These are phyloP conservation scores for sunflower (Helianthus annuus) DNA, from an alignment of 129 eudicot genomes.

Conservation along the genomic window DNA sequence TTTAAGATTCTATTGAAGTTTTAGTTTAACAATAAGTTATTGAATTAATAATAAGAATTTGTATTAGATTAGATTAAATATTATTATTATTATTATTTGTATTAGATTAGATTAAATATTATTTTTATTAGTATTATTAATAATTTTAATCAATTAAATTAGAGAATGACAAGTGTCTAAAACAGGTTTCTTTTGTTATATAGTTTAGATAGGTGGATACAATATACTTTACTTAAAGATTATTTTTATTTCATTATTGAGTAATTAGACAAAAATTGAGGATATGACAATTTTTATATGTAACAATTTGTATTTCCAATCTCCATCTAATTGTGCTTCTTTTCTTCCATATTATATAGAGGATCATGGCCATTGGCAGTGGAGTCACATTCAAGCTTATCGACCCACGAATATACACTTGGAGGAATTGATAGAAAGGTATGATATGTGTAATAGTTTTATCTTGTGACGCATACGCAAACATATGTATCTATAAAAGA, in stretches of 20 bases:
- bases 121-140: no score
- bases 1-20: no score
- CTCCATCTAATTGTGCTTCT: neutral
- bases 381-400: slow-evolving; percentile 36
- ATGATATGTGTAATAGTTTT: neutral
- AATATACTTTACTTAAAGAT: no score
- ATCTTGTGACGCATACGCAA: neutral
- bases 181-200: no score
- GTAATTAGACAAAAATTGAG: neutral
- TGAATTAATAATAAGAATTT: no score
- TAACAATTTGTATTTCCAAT: neutral
- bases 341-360: slow-evolving; percentile 9
- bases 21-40: no score
- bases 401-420: slow-evolving; percentile 26
- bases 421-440: slow-evolving; percentile 36
- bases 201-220: no score
- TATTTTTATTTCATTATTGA: neutral
- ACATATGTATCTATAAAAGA: neutral
- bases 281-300: neutral
- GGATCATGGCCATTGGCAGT: slow-evolving; percentile 35
- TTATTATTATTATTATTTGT: no score
- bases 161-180: no score
- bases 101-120: no score
- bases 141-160: no score
- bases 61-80: no score